Conservation (phyloP, 352 stramenopile genomes). For the Pythium coloratum region DNA sequence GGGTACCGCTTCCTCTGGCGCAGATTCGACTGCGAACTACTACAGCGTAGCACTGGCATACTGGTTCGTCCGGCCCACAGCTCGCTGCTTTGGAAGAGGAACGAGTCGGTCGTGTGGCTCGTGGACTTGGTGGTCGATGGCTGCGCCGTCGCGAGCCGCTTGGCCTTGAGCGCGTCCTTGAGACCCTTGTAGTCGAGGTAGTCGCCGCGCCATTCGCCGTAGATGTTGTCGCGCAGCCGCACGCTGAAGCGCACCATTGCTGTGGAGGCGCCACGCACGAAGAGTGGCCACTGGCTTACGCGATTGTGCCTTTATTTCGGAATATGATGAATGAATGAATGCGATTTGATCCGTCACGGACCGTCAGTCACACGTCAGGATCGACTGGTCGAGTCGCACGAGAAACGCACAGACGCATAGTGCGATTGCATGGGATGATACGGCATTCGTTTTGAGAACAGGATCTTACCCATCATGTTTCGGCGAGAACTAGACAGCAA, state of each 20-base stretch:
- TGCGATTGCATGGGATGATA: too few relatives aligned
- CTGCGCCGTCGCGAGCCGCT: conserved; percentile 24
- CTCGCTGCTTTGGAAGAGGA: conserved; percentile 11
- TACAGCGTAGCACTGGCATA: not conserved
- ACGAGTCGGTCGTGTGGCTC: not conserved
- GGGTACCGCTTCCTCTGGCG: not conserved
- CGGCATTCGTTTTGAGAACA: not conserved
- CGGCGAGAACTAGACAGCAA: too few relatives aligned
- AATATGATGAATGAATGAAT: too few relatives aligned
- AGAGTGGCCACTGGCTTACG: too few relatives aligned
- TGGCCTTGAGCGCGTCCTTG: conserved; percentile 79
- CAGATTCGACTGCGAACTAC: not conserved
- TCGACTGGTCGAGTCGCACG: not conserved
- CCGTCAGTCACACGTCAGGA: not conserved
- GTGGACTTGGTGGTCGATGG: not conserved
- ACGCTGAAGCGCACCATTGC: conserved; percentile 78
- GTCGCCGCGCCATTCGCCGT: conserved; percentile 83
- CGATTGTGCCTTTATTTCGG: too few relatives aligned
- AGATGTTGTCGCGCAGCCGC: conserved; percentile 81
- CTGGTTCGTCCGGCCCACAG: not conserved
- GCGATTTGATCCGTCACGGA: not conserved
- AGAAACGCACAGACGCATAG: not conserved
- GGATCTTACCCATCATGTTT: too few relatives aligned
- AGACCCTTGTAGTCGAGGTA: conserved; percentile 91
- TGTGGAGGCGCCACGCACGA: too few relatives aligned